Conservation (phyloP, 768 basidiomycete species). For the Megacollybia marginata region DNA sequence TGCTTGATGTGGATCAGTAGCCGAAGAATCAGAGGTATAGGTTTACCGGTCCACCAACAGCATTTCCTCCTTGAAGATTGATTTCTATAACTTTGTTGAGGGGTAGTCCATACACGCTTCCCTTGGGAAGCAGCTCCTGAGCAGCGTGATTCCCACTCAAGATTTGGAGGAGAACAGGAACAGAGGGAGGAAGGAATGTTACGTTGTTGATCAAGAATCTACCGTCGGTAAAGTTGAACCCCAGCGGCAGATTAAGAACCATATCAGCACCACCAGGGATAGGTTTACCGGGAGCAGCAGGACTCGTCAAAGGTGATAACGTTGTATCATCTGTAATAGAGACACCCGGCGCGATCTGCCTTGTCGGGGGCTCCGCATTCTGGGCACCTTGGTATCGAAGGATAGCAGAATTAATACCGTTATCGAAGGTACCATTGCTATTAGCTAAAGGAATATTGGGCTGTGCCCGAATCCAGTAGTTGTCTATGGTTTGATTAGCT, state of each 20-base stretch:
- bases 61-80: slow-evolving; percentile 15
- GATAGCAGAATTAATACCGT: slow-evolving; percentile 48
- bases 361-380: slow-evolving; percentile 28
- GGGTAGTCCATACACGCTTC: slow-evolving; percentile 31
- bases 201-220: background rate
- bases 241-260: slow-evolving; percentile 22
- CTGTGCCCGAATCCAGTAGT: slow-evolving; percentile 32
- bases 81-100: slow-evolving; percentile 37
- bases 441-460: slow-evolving; percentile 17
- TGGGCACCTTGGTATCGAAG: slow-evolving; percentile 42
- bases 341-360: slow-evolving; percentile 2
- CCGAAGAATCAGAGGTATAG: background rate
- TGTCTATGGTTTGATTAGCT: slow-evolving; percentile 28
- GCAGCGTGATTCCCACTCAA: slow-evolving; percentile 29
- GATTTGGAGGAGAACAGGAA: slow-evolving; percentile 40
- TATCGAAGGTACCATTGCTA: slow-evolving; percentile 15
- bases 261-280: slow-evolving; percentile 33
- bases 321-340: slow-evolving; percentile 23
- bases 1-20: slow-evolving; percentile 5
- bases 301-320: slow-evolving; percentile 24
- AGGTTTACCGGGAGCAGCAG: slow-evolving; percentile 30
- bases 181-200: slow-evolving; percentile 16
- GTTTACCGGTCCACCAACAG: slow-evolving; percentile 17
- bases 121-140: slow-evolving; percentile 26
- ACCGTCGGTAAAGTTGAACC: slow-evolving; percentile 9